Base-by-base conservation (phyloP, 306 rosid genomes). In the Gastrolobium villosum region DNA sequence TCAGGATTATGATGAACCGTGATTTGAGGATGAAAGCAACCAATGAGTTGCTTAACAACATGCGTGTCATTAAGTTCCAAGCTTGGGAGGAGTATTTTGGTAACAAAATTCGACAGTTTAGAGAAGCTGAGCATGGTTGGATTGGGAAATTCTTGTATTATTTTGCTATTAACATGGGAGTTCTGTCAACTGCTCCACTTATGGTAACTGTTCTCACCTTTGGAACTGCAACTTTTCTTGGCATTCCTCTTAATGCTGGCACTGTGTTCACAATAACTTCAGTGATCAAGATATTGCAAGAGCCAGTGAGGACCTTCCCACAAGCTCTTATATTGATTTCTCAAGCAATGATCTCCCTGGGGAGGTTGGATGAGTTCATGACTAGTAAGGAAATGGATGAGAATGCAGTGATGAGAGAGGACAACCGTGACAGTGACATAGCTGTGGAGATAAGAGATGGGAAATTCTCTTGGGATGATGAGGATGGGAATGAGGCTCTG, bases 11-110 rank as follows among this genome's bases (percentile, higher is more conserved):
- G 98, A 87, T 6, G 80, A 89, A 89, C 59, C 96, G 97, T 6
- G 98, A 93, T 41, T 79, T 78, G 30, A 85, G 98, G 82, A 85
- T 91, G 98, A 91, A 93, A 84, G 98, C 98, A 6, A 91, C 89
- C 0, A 93, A 88, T 37, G 98, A 93, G 80, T 81, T 89, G 87
- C 91, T 93, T 10, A 89, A 88, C 68, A 88, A 91, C 75, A 89
- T 91, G 95, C 85, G 97, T 4, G 98, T 89, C 61, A 88, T 93
- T 43, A 93, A 93, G 89, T 93, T 93, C 53, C 98, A 89, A 83
- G 98, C 98, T 0, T 93, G 98, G 98, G 98, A 93, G 81, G 92
- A 91, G 26, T 88, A 89, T 54, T 91, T 93, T 54, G 87, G 86
- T 7, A 79, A 83, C 77, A 91, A 91, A 46, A 83, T 93, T 59